Percentiles rank a stretch among this genome's conserved stretches.
phyloP scores from a whole-genome alignment of 371 early-diverging fungal species.

The Coemansia sp. region DNA sequence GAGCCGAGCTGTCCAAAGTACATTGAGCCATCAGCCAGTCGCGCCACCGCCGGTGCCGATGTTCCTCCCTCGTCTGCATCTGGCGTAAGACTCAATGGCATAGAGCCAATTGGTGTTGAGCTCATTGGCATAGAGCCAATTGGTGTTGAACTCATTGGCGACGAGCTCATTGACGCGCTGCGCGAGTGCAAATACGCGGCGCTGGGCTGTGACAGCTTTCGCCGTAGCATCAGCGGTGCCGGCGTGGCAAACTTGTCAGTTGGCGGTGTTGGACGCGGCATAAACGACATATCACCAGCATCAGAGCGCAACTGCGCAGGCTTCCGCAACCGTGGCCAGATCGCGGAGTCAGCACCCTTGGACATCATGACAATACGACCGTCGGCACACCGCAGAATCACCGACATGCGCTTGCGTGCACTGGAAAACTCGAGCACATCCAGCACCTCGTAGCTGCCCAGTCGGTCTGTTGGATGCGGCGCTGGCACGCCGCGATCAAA shows the following conservation, averaged over 20 bases:
- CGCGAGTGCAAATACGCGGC: slow-evolving; percentile 47
- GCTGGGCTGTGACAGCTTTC: slow-evolving; percentile 40
- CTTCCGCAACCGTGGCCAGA: slow-evolving; percentile 68
- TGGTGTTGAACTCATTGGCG: no score
- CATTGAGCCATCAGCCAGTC: slow-evolving; percentile 1
- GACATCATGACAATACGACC: slow-evolving; percentile 75
- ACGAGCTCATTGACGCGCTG: slow-evolving; percentile 23
- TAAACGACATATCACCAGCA: slow-evolving; percentile 20
- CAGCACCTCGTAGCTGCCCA: slow-evolving; percentile 57
- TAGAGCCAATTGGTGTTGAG: no score
- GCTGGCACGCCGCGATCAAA: slow-evolving; percentile 46
- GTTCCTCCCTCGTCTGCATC: not conserved
- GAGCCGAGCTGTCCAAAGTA: slow-evolving; percentile 11
- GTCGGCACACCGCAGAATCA: slow-evolving; percentile 66
- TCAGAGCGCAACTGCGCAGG: slow-evolving; percentile 15
- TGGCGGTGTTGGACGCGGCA: slow-evolving; percentile 24
- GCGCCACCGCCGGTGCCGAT: not conserved
- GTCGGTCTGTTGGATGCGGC: slow-evolving; percentile 41
- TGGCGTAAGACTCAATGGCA: no score
- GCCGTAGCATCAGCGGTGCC: slow-evolving; percentile 8
- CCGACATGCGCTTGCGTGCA: slow-evolving; percentile 83
- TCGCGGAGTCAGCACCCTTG: slow-evolving; percentile 97
- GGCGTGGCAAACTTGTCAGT: not conserved
- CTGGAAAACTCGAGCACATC: slow-evolving; percentile 82
- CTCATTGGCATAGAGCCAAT: no score